These are phyloP conservation scores for Thuidium tamariscinum DNA, from an alignment of 225 moss, liverwort and hornwort genomes.

Conservation along the genomic window DNA sequence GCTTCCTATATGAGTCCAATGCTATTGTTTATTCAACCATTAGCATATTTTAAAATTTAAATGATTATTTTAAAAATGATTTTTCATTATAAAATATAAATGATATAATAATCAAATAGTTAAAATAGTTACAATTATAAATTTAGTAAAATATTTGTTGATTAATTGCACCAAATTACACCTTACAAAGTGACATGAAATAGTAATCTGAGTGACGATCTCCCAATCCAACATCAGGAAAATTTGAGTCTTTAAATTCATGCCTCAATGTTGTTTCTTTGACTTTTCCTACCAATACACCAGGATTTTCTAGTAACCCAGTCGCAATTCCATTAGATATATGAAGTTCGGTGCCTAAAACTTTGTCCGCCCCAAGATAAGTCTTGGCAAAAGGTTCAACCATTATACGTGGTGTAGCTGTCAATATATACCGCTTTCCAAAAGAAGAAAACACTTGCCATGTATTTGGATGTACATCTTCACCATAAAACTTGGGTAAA, in stretches of 20 bases:
- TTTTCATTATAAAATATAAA: no score
- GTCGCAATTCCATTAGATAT: conserved; percentile 26
- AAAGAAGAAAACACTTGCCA: conserved; percentile 65
- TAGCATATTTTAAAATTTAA: not conserved
- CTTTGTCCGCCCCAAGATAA: conserved; percentile 41
- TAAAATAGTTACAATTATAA: fast-evolving
- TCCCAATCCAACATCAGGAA: conserved; percentile 53
- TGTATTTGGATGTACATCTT: conserved; percentile 46
- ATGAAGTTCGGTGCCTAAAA: conserved; percentile 51
- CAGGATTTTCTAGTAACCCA: conserved; percentile 28
- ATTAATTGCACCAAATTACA: not conserved
- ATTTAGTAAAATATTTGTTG: not conserved
- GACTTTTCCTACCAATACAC: conserved; percentile 31
- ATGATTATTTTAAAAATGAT: not conserved
- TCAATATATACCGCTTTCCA: conserved; percentile 43
- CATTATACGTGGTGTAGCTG: conserved; percentile 55
- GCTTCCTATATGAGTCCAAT: conserved; percentile 12
- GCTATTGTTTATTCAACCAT: not conserved
- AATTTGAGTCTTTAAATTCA: conserved; percentile 10
- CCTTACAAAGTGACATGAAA: conserved; percentile 60
- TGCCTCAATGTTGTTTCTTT: conserved; percentile 16
- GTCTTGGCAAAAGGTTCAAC: conserved; percentile 51
- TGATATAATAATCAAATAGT: not conserved
- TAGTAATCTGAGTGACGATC: conserved; percentile 29
- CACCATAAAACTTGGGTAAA: conserved; percentile 58